Base-by-base conservation (phyloP, 164 flowering plant genomes). In the Aristolochia fimbriata region DNA sequence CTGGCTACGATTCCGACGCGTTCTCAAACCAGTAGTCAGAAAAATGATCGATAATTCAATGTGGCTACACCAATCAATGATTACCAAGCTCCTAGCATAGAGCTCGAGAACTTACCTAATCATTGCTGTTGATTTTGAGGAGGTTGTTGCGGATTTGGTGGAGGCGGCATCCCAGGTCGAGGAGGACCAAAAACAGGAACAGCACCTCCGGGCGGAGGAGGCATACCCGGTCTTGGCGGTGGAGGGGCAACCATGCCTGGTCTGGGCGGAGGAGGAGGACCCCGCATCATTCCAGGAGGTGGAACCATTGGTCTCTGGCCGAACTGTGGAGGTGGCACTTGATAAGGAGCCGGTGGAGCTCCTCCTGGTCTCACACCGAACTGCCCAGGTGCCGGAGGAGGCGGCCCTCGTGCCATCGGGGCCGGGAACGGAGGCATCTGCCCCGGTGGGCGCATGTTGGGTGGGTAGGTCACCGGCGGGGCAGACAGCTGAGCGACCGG, bases 111-210 rank as follows among this genome's bases (percentile, higher is more conserved):
- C 68, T 23, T 55, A 68, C 69, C 71, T 4, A 41, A 57, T 68
- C 58, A 68, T 27, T 59, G 55, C 61, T 72, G 75, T 48, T 71
- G 75, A 64, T 72, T 62, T 45, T 71, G 65, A 62, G 65, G 67
- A 47, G 81, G 80, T 45, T 83, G 80, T 19, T 73, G 83, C 37
- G 75, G 80, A 4, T 65, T 68, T 5, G 74, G 77, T 17, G 91
- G 92, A 15, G 88, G 87, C 0, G 85, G 91, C 89, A 86, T 85
- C 1, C 93, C 96, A 0, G 93, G 89, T 20, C 91, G 79, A 0
- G 87, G 91, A 1, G 91, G 91, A 4, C 81, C 91, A 48, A 16
- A 80, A 25, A 77, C 77, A 1, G 86, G 91, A 58, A 83, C 71
- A 23, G 30, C 66, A 15, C 86, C 80, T 57, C 92, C 88, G 27